A percentile compares a stretch with the other conserved stretches of the same genome.
phyloP scores from a whole-genome alignment of 805 yeast species.

The Ogataea corticis region DNA sequence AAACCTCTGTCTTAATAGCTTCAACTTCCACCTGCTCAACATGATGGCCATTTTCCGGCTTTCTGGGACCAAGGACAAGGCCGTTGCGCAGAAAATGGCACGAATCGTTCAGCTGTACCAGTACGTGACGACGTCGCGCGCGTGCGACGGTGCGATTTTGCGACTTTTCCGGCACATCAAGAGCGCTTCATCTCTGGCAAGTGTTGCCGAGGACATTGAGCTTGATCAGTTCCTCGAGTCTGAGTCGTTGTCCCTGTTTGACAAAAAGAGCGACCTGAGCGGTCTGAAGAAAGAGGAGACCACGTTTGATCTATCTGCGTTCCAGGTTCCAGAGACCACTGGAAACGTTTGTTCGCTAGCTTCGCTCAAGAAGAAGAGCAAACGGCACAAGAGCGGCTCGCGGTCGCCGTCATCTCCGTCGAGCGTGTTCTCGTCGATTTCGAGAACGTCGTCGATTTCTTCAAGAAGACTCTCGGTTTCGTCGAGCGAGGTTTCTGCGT shows the following conservation, averaged over 20 bases:
- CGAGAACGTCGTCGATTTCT: constrained; percentile 32
- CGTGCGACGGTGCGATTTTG: constrained; percentile 26
- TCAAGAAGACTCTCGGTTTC: constrained; percentile 30
- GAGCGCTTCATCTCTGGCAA: constrained; percentile 14
- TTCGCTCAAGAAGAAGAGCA: constrained; percentile 15
- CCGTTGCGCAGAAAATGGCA: constrained; percentile 14
- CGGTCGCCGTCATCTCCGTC: constrained; percentile 32
- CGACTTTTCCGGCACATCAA: constrained; percentile 22
- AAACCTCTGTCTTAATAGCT: constrained; percentile 30
- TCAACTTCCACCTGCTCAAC: constrained; percentile 33
- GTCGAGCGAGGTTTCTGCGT: constrained; percentile 22
- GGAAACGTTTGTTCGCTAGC: constrained; percentile 16
- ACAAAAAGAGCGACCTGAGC: constrained; percentile 14
- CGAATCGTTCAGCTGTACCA: constrained; percentile 28
- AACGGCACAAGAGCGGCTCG: constrained; percentile 27
- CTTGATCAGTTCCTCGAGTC: constrained; percentile 21
- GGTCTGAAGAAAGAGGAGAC: too few relatives aligned
- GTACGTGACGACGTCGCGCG: constrained; percentile 20
- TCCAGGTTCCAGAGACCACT: constrained; percentile 25
- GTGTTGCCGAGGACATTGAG: constrained; percentile 26
- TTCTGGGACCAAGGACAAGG: constrained; percentile 16
- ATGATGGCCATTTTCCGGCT: constrained; percentile 28
- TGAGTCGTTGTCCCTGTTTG: constrained; percentile 24
- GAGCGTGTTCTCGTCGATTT: constrained; percentile 30
- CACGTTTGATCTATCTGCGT: constrained; percentile 32